phyloP scores from a whole-genome alignment of 2,329 filamentous ascomycete genomes.

The Colletotrichum neosansevieriae region DNA sequence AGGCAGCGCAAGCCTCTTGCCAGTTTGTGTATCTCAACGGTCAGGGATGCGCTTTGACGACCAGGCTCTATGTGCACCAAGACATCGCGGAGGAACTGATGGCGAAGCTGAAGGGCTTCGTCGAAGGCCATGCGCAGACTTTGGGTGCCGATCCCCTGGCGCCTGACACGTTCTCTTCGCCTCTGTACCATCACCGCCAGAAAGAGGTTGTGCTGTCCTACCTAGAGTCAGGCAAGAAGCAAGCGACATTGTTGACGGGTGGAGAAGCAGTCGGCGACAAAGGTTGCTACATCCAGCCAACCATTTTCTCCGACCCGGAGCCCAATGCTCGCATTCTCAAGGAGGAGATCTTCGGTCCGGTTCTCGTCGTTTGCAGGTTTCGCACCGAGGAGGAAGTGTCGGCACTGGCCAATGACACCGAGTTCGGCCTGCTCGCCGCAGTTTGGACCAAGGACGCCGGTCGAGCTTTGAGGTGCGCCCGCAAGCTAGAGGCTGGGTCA shows the following conservation, averaged over 20 bases:
- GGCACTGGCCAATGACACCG: conserved; percentile 62
- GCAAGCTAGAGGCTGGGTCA: conserved; percentile 16
- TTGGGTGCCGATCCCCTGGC: too few relatives aligned
- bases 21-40: conserved; percentile 43
- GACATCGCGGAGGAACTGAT: conserved; percentile 39
- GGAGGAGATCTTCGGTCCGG: conserved; percentile 75
- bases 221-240: conserved; percentile 43
- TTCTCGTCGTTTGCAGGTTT: conserved; percentile 58
- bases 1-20: conserved; percentile 45
- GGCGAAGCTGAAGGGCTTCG: too few relatives aligned
- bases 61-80: conserved; percentile 83
- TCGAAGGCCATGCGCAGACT: too few relatives aligned
- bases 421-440: conserved; percentile 48
- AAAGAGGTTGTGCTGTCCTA: conserved; percentile 56
- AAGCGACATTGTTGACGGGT: conserved; percentile 78
- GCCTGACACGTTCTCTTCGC: too few relatives aligned
- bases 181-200: conserved; percentile 45
- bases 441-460: conserved; percentile 22
- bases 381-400: conserved; percentile 63
- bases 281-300: conserved; percentile 57
- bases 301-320: conserved; percentile 26
- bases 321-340: conserved; percentile 45
- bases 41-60: conserved; percentile 70
- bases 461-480: conserved; percentile 16
- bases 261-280: conserved; percentile 65